Evolutionary conservation across 805 yeast genomes (phyloP), one percentile per base, ranked within the genome.

Genomic region (Kodamaea leandrae): DNA sequence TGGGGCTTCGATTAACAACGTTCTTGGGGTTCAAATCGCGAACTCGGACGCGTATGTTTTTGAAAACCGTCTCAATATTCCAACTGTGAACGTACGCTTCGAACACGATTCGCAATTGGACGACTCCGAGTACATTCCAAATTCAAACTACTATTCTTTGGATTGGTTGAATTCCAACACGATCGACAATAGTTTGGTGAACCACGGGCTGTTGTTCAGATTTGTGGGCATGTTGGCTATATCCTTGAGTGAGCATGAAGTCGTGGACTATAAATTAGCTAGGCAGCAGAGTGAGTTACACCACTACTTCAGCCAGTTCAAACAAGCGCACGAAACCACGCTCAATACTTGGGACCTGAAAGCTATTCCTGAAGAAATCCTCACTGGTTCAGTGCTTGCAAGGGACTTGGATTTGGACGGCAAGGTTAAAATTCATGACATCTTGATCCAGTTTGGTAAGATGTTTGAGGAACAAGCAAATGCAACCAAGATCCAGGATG

Each of bases 241-340:
- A 7, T 51, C 66, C 3, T 45, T 69, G 15, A 57, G 67, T 35
- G 75, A 69, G 33, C 71, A 63, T 41, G 74, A 69, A 41, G 64
- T 67, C 7, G 61, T 63, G 18, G 60, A 60, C 38, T 55, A 50
- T 39, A 56, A 53, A 27, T 50, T 64, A 1, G 23, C 39, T 2
- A 42, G 45, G 3, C 64, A 62, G 46, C 53, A 57, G 37, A 25
- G 36, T 1, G 36, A 42, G 7, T 51, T 63, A 8, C 41, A 35
- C 14, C 24, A 38, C 1, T 55, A 48, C 28, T 61, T 54, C 30
- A 40, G 46, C 4, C 36, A 43, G 4, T 51, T 66, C 27, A 15
- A 46, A 3, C 36, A 29, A 3, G 26, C 12, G 19, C 39, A 36
- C 16, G 7, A 5, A 2, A 10, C 26, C 5, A 21, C 10, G 6